Conservation (phyloP, 2,329 filamentous ascomycete genomes). For the Mollisia scopiformis region DNA sequence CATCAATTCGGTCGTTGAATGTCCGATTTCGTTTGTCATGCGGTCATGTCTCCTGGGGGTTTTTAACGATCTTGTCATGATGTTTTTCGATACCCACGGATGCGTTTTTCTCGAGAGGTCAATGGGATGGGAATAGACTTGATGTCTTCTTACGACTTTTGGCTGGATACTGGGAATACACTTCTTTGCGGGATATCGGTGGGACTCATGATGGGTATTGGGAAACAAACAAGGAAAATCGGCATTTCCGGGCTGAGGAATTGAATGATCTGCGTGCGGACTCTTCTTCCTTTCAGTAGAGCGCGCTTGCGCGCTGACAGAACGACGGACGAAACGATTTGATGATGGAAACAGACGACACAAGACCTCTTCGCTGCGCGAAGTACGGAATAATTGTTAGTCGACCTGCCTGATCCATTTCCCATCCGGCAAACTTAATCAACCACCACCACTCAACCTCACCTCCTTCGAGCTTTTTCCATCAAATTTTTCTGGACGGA, state of each 20-base stretch:
- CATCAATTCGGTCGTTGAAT: constrained; percentile 32
- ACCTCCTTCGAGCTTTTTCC: constrained; percentile 21
- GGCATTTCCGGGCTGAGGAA: constrained; percentile 23
- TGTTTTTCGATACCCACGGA: constrained; percentile 15
- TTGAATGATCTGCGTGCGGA: constrained; percentile 23
- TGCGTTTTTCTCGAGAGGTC: constrained; percentile 18
- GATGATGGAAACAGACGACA: constrained; percentile 17
- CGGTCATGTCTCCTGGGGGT: constrained; percentile 33
- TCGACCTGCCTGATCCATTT: constrained; percentile 19
- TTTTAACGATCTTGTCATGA: constrained; percentile 28
- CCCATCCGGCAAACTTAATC: constrained; percentile 14
- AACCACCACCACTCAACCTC: constrained; percentile 3
- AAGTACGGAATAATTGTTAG: constrained; percentile 13
- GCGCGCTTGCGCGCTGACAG: constrained; percentile 34
- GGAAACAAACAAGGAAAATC: constrained; percentile 17
- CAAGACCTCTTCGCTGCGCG: constrained; percentile 27
- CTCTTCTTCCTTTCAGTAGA: constrained; percentile 19
- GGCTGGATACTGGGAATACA: constrained; percentile 9
- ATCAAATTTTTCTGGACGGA: neutral
- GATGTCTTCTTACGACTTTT: constrained; percentile 31
- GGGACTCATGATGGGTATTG: constrained; percentile 23
- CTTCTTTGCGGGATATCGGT: constrained; percentile 4
- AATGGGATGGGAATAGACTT: constrained; percentile 30
- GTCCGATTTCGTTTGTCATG: constrained; percentile 32
- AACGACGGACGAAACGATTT: constrained; percentile 22